Conservation (phyloP, 129 eudicot genomes). For the Tanacetum coccineum region DNA sequence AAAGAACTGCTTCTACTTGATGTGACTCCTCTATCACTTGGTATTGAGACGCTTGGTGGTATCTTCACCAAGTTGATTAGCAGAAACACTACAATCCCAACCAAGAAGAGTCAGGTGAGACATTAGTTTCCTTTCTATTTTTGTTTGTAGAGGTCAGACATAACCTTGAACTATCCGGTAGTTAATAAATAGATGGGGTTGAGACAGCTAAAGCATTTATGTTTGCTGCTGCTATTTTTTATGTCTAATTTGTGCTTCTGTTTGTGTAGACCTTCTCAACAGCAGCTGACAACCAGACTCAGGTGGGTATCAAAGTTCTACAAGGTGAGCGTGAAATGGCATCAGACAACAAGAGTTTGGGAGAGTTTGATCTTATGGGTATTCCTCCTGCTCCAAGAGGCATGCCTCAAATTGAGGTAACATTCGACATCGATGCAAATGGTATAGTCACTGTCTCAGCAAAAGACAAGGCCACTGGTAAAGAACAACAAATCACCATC, state of each 20-base stretch:
- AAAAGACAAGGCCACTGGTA: no score
- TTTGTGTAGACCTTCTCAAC: constrained; percentile 63
- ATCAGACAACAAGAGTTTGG: no score
- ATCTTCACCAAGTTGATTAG: no score
- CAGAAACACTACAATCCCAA: no score
- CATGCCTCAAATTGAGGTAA: constrained; percentile 89
- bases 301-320: no score
- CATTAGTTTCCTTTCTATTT: not conserved
- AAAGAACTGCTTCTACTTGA: no score
- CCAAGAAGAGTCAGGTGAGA: no score
- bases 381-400: constrained; percentile 95
- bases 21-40: no score
- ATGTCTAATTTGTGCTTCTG: constrained; percentile 1
- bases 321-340: no score
- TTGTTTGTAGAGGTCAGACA: not conserved
- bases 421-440: constrained; percentile 92
- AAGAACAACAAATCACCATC: no score
- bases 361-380: constrained; percentile 85
- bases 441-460: constrained; percentile 92
- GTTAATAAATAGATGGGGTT: not conserved
- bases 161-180: not conserved
- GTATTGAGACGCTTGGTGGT: no score
- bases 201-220: not conserved
- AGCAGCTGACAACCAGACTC: no score
- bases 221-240: not conserved